Base-by-base conservation (phyloP, 1,284 basidiomycete genomes). In the Mycosarcoma mackinlayi region DNA sequence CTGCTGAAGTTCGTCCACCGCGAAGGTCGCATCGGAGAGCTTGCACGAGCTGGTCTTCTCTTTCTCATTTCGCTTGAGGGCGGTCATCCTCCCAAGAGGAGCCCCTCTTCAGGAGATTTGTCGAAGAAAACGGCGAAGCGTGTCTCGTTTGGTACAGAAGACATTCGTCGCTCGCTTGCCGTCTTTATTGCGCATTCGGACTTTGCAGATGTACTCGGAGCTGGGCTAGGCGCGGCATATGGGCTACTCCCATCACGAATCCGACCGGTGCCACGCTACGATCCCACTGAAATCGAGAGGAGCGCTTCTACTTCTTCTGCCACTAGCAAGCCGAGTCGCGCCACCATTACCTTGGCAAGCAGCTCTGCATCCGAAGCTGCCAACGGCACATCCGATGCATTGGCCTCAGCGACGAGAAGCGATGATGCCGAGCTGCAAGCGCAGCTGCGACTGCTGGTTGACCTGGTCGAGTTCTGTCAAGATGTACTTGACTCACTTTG, bases 131-230 rank as follows among this genome's bases (percentile, higher is more conserved):
- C 61, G 9, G n/a, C 61, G 7, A 56, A 56, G 16, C 47, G 60
- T 1, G 64, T 63, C 40, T 55, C 56, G 14, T 59, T 55, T 16
- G 61, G 41, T 3, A 59, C 53, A 6, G 57, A 64, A 18, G 61
- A 68, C 37, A 63, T 68, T 21, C 54, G 60, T 23, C 53, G 89
- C 90, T 11, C 86, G 92, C 52, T 92, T 90, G n/a, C 86, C 94
- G 40, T 92, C 91, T 97, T 94, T 80, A 92, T 98, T 47, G 87
- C 96, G 16, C 92, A 96, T 77, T 93, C 94, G 8, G 94, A 97
- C 84, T 96, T 97, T 83, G 92, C 93, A 16, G 94, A 98, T 64
- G 94, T 98, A 2, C 88, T 98, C 44, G 93, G 91, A 5, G 96
- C 95, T 6, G 93, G 94, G 14, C 84, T 98, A 10, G 92, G 93